A percentile compares a stretch with the other conserved stretches of the same genome.
phyloP scores from a whole-genome alignment of 768 basidiomycete genomes.

The Naganishia vaughanmartiniae region DNA sequence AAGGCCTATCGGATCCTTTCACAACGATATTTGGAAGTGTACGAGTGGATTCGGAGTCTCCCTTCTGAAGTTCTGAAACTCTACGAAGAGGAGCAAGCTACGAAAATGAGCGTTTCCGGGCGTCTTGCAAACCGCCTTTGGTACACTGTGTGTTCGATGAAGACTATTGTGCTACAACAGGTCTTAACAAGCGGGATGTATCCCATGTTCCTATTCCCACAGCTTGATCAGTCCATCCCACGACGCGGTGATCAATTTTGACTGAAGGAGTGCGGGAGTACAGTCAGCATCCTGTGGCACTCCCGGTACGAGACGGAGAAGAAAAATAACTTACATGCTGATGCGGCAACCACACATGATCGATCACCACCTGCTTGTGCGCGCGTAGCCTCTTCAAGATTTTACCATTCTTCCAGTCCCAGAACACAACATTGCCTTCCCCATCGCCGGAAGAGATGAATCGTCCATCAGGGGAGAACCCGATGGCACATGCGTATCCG shows the following conservation, averaged over 20 bases:
- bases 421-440: constrained; percentile 91
- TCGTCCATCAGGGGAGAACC: constrained; percentile 96
- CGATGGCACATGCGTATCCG: constrained; percentile 94
- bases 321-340: constrained; percentile 69
- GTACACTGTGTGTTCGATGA: too few species aligned
- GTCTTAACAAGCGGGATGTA: neutral
- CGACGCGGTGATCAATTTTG: constrained; percentile 91
- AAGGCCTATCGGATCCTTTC: too few species aligned
- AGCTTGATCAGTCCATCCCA: constrained; percentile 99
- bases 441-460: constrained; percentile 98
- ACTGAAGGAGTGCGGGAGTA: constrained; percentile 61
- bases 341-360: constrained; percentile 97
- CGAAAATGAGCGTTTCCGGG: too few species aligned
- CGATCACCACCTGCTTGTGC: constrained; percentile 93
- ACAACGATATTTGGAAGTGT: too few species aligned
- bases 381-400: constrained; percentile 86
- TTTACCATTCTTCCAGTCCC: constrained; percentile 99
- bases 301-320: neutral
- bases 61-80: too few species aligned
- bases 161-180: neutral
- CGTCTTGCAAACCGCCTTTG: too few species aligned
- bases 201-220: constrained; percentile 57
- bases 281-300: neutral
- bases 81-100: too few species aligned
- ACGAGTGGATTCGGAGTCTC: too few species aligned